phyloP scores from a whole-genome alignment of 352 stramenopile genomes.

The Phytopythium ostracodes region DNA sequence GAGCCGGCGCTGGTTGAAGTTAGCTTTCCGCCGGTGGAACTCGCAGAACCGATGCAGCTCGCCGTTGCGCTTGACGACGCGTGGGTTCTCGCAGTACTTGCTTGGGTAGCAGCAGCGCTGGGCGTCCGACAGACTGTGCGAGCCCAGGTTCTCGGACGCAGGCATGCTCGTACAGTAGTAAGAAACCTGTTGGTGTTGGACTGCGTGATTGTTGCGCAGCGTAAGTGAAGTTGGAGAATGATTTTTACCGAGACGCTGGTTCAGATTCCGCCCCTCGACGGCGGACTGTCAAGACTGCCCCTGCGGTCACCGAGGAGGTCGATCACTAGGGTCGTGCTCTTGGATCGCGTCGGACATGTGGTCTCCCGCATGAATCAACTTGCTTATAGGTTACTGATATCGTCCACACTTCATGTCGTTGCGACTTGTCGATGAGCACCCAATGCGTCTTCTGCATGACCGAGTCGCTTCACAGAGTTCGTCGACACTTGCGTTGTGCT shows the following conservation, averaged over 20 bases:
- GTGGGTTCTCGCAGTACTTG: conserved; percentile 33
- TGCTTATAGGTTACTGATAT: background rate
- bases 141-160: background rate
- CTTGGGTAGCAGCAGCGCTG: conserved; percentile 30
- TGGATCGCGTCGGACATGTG: background rate
- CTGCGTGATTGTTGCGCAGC: background rate
- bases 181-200: background rate
- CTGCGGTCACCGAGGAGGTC: background rate
- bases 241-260: background rate
- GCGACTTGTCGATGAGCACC: background rate
- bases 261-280: background rate
- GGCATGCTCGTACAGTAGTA: background rate
- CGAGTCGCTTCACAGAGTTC: background rate
- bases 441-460: background rate
- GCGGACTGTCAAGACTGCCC: background rate
- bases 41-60: conserved; percentile 34
- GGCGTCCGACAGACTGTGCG: background rate
- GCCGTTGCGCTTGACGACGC: conserved; percentile 37
- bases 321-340: background rate
- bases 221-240: background rate
- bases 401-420: background rate
- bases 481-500: background rate
- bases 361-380: conserved; percentile 2
- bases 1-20: conserved; percentile 36
- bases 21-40: conserved; percentile 32